phyloP scores from a whole-genome alignment of 2,329 filamentous ascomycete species.

The Calcarisporium arbuscula region DNA sequence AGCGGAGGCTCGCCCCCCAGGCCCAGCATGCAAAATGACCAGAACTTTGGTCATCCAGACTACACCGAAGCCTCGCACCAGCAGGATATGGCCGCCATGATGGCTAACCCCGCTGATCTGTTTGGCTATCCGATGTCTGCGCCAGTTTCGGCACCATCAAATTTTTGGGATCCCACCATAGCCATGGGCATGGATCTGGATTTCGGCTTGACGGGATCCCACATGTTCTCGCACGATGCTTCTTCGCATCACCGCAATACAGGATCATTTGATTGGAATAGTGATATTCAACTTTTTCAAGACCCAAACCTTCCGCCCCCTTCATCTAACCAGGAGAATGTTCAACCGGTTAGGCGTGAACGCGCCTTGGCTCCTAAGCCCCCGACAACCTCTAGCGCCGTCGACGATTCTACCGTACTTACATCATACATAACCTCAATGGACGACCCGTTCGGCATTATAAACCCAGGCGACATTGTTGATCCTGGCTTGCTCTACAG shows the following conservation, averaged over 20 bases:
- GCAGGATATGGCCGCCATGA: constrained; percentile 42
- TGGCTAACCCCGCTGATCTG: constrained; percentile 45
- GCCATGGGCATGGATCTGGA: constrained; percentile 56
- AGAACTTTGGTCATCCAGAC: constrained; percentile 45
- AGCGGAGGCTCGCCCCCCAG: constrained; percentile 48
- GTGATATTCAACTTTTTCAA: constrained; percentile 49
- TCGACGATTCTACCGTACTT: constrained; percentile 25
- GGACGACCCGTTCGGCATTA: constrained; percentile 46
- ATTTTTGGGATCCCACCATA: constrained; percentile 52
- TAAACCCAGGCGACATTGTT: constrained; percentile 42
- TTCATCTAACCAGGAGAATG: constrained; percentile 28
- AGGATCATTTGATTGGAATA: constrained; percentile 52
- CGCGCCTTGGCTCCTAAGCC: constrained; percentile 46
- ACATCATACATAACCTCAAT: constrained; percentile 36
- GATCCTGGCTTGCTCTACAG: constrained; percentile 55
- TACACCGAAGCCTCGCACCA: constrained; percentile 42
- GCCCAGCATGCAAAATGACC: constrained; percentile 53
- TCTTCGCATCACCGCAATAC: constrained; percentile 36
- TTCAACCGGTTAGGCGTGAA: constrained; percentile 34
- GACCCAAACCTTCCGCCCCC: constrained; percentile 25
- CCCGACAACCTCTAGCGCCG: constrained; percentile 23
- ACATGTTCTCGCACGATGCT: constrained; percentile 33
- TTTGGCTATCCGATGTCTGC: constrained; percentile 57
- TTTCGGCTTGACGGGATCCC: constrained; percentile 36
- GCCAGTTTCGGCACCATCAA: constrained; percentile 41